Evolutionary conservation across 176 grass and related monocot genomes (phyloP).

Genomic region (Musa beccarii): DNA sequence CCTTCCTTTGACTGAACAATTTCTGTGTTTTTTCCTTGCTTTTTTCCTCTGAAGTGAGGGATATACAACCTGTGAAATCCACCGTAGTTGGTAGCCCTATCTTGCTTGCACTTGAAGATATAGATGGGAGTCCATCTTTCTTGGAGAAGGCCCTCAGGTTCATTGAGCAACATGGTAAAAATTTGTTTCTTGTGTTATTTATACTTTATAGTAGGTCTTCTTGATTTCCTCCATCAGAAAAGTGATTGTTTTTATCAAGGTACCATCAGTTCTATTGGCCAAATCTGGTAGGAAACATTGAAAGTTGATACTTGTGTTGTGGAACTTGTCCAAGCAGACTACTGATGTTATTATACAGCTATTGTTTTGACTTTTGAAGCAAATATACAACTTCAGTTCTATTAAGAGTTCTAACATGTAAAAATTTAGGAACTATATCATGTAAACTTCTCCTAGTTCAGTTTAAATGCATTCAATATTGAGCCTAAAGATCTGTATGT

Average conservation of each 20-base stretch:
- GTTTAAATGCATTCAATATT: neutral
- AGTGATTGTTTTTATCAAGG: neutral
- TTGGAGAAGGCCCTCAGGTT: constrained; percentile 91
- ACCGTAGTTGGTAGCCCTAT: constrained; percentile 52
- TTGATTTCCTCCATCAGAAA: neutral
- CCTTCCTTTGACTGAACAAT: neutral
- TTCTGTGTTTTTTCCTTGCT: neutral
- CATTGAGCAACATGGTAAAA: constrained; percentile 85
- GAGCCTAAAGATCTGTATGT: neutral
- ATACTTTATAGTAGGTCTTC: neutral
- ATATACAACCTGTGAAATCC: constrained; percentile 33
- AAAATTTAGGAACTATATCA: too few species aligned
- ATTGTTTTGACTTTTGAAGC: too few species aligned
- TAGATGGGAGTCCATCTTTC: constrained; percentile 79
- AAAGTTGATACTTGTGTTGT: neutral
- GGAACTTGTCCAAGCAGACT: too few species aligned
- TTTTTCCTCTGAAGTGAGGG: constrained; percentile 42
- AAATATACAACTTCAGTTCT: too few species aligned
- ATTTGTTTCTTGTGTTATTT: constrained; percentile 16
- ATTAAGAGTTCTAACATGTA: too few species aligned
- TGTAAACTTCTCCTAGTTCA: neutral
- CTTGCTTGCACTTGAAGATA: constrained; percentile 66
- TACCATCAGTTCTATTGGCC: neutral
- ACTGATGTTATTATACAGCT: too few species aligned
- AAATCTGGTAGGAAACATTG: neutral